A percentile compares a stretch with the other conserved stretches of the same genome.
phyloP scores from a whole-genome alignment of 139 green algal genomes.

The Edaphochlamys debaryana region DNA sequence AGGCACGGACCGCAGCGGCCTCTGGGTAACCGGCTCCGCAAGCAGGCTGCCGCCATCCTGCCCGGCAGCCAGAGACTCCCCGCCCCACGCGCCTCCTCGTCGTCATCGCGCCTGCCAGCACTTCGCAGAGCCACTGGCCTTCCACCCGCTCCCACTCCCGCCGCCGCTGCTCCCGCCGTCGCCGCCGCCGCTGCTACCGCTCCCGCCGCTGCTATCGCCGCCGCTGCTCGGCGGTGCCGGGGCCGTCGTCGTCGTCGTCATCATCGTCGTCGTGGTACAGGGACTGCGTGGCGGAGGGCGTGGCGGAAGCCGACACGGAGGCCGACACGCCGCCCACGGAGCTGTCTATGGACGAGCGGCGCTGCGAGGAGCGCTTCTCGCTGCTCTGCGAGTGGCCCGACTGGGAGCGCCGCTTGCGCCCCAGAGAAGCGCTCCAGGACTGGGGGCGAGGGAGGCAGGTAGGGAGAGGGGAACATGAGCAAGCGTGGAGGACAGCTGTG shows the following conservation, averaged over 20 bases:
- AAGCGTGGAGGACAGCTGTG: too few species aligned
- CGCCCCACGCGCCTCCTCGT: too few species aligned
- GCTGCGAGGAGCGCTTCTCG: slow-evolving; percentile 33
- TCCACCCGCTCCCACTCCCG: too few species aligned
- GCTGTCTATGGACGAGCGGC: slow-evolving; percentile 15
- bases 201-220: not conserved
- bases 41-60: too few species aligned
- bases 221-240: not conserved
- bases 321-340: not conserved
- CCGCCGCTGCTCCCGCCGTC: too few species aligned
- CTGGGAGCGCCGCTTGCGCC: slow-evolving; percentile 21
- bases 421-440: slow-evolving; percentile 9
- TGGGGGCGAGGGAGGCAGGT: not conserved
- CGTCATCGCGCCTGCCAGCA: too few species aligned
- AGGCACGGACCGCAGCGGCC: too few species aligned
- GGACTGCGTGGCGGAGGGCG: slow-evolving; percentile 19
- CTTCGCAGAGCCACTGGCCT: too few species aligned
- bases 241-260: not conserved
- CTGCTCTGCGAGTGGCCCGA: slow-evolving; percentile 32
- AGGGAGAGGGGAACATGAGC: not conserved
- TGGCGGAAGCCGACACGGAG: slow-evolving; percentile 21
- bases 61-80: too few species aligned
- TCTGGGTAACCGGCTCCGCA: too few species aligned
- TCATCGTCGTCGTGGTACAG: slow-evolving; percentile 20
- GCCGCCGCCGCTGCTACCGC: too few species aligned